Evolutionary conservation across 352 stramenopile species (phyloP).

Genomic region (Hyaloperonospora arabidopsidis): DNA sequence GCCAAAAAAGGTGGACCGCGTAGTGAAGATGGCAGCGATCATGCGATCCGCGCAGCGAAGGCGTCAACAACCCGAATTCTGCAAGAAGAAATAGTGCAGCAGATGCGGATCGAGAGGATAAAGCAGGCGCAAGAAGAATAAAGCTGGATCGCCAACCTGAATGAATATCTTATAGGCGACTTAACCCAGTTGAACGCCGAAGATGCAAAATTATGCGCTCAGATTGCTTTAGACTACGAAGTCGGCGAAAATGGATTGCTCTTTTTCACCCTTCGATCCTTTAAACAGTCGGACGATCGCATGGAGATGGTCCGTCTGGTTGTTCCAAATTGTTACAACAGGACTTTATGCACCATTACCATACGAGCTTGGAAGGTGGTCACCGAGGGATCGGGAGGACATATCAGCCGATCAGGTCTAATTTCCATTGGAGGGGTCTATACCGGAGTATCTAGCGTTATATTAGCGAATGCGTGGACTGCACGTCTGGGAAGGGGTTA

Average conservation of each 20-base stretch:
- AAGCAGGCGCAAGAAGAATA: background rate
- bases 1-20: background rate
- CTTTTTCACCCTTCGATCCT: background rate
- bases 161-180: background rate
- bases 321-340: too few relatives aligned
- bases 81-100: slow-evolving; percentile 5
- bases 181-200: too few relatives aligned
- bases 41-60: too few relatives aligned
- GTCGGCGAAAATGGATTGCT: background rate
- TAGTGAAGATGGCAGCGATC: background rate
- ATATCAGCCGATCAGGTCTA: background rate
- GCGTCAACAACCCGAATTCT: background rate
- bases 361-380: too few relatives aligned
- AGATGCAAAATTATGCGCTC: background rate
- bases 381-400: background rate
- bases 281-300: background rate
- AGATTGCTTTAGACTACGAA: slow-evolving; percentile 8
- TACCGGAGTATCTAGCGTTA: slow-evolving; percentile 2
- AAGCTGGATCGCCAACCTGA: slow-evolving; percentile 3
- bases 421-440: slow-evolving; percentile 4
- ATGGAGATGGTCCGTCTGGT: background rate
- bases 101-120: too few relatives aligned
- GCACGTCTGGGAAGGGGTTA: slow-evolving; percentile 3
- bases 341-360: too few relatives aligned
- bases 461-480: slow-evolving; percentile 6